Conservation (phyloP, 208 protist genomes). For the Kentomonas sorsogonicus region DNA sequence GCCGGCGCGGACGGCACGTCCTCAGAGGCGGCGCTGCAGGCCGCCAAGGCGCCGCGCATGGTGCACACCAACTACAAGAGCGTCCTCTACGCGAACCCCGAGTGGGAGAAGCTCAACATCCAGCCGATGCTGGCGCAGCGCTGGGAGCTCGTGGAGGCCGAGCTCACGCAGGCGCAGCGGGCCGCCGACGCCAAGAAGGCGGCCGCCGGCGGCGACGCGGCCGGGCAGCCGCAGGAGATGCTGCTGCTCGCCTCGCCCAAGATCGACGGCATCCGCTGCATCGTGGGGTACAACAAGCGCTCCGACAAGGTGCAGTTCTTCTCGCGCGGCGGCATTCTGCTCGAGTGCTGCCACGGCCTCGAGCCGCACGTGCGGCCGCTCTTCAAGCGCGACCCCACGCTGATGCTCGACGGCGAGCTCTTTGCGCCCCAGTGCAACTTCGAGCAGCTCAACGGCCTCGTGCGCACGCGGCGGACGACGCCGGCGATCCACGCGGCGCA, state of each 20-base stretch:
- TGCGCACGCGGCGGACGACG: constrained; percentile 45
- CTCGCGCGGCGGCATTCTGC: constrained; percentile 77
- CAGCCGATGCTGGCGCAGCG: constrained; percentile 85
- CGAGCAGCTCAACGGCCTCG: constrained; percentile 80
- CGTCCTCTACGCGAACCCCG: constrained; percentile 71
- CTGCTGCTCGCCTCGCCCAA: constrained; percentile 80
- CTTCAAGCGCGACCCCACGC: constrained; percentile 60
- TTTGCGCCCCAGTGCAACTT: constrained; percentile 83
- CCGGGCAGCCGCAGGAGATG: constrained; percentile 19
- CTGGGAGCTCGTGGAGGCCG: constrained; percentile 66
- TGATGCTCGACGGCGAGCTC: constrained; percentile 84
- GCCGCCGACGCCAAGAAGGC: too few species aligned
- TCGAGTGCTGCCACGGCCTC: constrained; percentile 79
- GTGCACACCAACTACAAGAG: constrained; percentile 79
- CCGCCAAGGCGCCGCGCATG: constrained; percentile 72
- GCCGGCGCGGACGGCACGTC: constrained; percentile 1
- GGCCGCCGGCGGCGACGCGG: constrained; percentile 6
- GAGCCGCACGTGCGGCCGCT: constrained; percentile 61
- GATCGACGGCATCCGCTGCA: constrained; percentile 87
- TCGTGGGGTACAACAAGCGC: constrained; percentile 67
- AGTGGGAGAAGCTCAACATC: constrained; percentile 80
- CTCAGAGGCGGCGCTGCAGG: constrained; percentile 18
- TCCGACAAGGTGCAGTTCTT: constrained; percentile 74
- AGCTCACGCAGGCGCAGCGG: constrained; percentile 38
- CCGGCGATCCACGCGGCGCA: constrained; percentile 34